Evolutionary conservation across 345 rosid genomes (phyloP).

Genomic region (Tarenaya hassleriana): DNA sequence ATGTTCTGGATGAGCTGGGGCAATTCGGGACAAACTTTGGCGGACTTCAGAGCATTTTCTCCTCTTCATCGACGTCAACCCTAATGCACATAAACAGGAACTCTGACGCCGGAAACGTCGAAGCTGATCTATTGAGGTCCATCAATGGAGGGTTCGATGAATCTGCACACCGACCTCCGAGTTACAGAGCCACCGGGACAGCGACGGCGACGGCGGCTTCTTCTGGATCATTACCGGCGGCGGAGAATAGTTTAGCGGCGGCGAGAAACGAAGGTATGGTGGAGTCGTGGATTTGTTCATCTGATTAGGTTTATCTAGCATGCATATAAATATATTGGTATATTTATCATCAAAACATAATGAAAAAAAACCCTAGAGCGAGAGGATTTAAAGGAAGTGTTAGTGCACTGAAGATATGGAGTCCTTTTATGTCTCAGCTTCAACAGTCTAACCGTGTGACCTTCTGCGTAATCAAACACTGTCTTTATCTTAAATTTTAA

Average conservation of each 20-base stretch:
- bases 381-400: neutral
- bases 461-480: conserved; percentile 18
- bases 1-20: conserved; percentile 20
- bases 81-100: conserved; percentile 23
- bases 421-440: conserved; percentile 18
- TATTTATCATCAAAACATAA: neutral
- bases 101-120: conserved; percentile 11
- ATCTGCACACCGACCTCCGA: conserved; percentile 30
- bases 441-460: conserved; percentile 7
- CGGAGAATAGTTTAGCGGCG: conserved; percentile 29
- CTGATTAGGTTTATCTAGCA: conserved; percentile 32
- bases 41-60: conserved; percentile 42
- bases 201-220: conserved; percentile 11
- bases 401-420: conserved; percentile 1
- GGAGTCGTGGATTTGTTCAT: conserved; percentile 89
- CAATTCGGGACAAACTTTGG: conserved; percentile 25
- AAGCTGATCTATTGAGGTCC: conserved; percentile 36
- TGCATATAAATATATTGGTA: neutral
- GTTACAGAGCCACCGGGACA: conserved; percentile 3
- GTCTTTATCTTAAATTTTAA: conserved; percentile 3
- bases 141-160: conserved; percentile 23
- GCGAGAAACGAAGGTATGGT: conserved; percentile 50
- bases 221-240: conserved; percentile 29
- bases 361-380: conserved; percentile 5
- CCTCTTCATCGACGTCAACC: conserved; percentile 26